These are phyloP conservation scores for Xylaria bambusicola DNA, from an alignment of 495 filamentous ascomycete species.

Conservation along the genomic window DNA sequence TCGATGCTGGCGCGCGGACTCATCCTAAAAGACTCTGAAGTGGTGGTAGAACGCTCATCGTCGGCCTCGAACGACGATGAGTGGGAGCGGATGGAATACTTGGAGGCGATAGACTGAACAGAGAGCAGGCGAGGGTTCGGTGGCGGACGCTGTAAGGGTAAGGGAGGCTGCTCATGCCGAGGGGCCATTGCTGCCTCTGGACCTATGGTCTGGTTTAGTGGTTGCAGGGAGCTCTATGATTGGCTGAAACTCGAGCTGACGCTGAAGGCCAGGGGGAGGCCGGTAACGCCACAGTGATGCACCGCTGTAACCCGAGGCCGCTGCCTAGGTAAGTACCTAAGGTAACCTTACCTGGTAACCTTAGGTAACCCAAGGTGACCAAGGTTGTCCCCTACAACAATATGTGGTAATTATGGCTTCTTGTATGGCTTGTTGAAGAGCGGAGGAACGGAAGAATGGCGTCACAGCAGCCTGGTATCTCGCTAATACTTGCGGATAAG, in stretches of 20 bases:
- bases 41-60: conserved; percentile 59
- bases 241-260: conserved; percentile 8
- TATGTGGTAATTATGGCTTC: too few species aligned
- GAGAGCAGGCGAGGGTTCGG: conserved; percentile 46
- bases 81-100: conserved; percentile 44
- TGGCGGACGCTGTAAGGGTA: conserved; percentile 36
- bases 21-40: conserved; percentile 40
- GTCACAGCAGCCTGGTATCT: neutral
- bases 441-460: too few species aligned
- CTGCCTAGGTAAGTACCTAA: too few species aligned
- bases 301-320: neutral
- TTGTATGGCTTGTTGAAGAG: too few species aligned
- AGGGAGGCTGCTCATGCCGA: conserved; percentile 13
- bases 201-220: conserved; percentile 1
- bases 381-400: too few species aligned
- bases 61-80: conserved; percentile 62
- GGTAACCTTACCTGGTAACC: neutral
- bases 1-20: conserved; percentile 32
- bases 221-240: neutral
- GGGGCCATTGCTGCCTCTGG: conserved; percentile 7
- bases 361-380: too few species aligned
- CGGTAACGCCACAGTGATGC: neutral
- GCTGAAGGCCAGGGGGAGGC: neutral
- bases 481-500: neutral
- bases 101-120: conserved; percentile 46